Conservation (phyloP, 1,284 basidiomycete genomes). For the Leccinum griseonigrum region DNA sequence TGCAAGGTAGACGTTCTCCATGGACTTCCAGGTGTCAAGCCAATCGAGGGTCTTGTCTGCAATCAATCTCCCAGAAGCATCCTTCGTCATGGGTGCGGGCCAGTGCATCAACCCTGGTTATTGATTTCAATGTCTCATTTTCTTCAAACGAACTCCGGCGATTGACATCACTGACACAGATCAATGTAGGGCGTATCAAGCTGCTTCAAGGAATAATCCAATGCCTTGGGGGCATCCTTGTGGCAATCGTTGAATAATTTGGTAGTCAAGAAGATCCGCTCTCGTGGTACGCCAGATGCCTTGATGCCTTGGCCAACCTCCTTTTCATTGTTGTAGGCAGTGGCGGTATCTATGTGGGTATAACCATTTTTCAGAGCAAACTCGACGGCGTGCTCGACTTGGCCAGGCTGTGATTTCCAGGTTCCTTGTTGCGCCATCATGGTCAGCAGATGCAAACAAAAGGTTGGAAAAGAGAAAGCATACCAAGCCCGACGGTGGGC, state of each 20-base stretch:
- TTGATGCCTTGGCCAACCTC: conserved; percentile 81
- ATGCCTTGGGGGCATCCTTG: background rate
- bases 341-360: conserved; percentile 64
- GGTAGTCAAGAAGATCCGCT: conserved; percentile 68
- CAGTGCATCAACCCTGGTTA: conserved; percentile 2
- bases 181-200: conserved; percentile 4
- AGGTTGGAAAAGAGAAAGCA: conserved; percentile 37
- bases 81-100: conserved; percentile 1
- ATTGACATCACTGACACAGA: background rate
- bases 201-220: conserved; percentile 3
- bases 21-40: conserved; percentile 6
- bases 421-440: conserved; percentile 42
- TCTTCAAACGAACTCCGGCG: too few species aligned
- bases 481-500: conserved; percentile 52
- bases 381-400: conserved; percentile 65
- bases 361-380: conserved; percentile 73
- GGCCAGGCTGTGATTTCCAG: conserved; percentile 71
- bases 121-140: background rate
- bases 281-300: conserved; percentile 52
- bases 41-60: conserved; percentile 2
- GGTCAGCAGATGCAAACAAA: background rate
- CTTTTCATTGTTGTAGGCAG: conserved; percentile 53
- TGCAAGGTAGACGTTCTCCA: conserved; percentile 2
- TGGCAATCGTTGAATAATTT: conserved; percentile 50
- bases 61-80: conserved; percentile 20